Evolutionary conservation across 495 filamentous ascomycete species (phyloP).

Genomic region (Cercophora sp.): DNA sequence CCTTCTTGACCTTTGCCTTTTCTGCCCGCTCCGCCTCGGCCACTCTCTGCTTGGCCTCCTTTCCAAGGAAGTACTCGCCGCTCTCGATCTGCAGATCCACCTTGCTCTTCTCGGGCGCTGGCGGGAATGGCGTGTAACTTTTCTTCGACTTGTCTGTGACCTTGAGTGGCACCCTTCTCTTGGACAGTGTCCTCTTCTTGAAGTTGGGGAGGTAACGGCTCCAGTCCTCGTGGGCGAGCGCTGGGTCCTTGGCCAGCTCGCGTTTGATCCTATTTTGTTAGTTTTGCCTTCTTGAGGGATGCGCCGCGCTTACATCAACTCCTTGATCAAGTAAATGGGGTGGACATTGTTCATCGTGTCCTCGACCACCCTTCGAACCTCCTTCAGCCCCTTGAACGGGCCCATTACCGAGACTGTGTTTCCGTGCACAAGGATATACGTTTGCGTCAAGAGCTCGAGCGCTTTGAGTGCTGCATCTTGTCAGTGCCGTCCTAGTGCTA

Average conservation of each 20-base stretch:
- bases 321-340: slow-evolving; percentile 70
- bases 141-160: slow-evolving; percentile 93
- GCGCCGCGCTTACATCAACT: slow-evolving; percentile 63
- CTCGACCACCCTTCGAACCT: slow-evolving; percentile 82
- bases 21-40: slow-evolving; percentile 74
- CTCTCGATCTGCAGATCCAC: slow-evolving; percentile 96
- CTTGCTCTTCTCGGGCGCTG: slow-evolving; percentile 71
- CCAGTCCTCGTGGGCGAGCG: slow-evolving; percentile 83
- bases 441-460: slow-evolving; percentile 87
- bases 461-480: slow-evolving; percentile 63
- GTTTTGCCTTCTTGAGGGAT: too few relatives aligned
- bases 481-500: not conserved
- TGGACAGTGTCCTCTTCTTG: slow-evolving; percentile 89
- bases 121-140: slow-evolving; percentile 80
- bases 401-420: slow-evolving; percentile 95
- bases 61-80: slow-evolving; percentile 92
- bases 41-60: slow-evolving; percentile 83
- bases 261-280: slow-evolving; percentile 69
- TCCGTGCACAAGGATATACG: slow-evolving; percentile 94
- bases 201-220: slow-evolving; percentile 96
- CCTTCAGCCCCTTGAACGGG: slow-evolving; percentile 85
- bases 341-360: slow-evolving; percentile 97
- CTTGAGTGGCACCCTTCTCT: slow-evolving; percentile 76
- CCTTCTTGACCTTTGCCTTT: slow-evolving; percentile 76
- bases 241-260: slow-evolving; percentile 93